Conservation (phyloP, 768 basidiomycete species). For the Glaciozyma martinii region DNA sequence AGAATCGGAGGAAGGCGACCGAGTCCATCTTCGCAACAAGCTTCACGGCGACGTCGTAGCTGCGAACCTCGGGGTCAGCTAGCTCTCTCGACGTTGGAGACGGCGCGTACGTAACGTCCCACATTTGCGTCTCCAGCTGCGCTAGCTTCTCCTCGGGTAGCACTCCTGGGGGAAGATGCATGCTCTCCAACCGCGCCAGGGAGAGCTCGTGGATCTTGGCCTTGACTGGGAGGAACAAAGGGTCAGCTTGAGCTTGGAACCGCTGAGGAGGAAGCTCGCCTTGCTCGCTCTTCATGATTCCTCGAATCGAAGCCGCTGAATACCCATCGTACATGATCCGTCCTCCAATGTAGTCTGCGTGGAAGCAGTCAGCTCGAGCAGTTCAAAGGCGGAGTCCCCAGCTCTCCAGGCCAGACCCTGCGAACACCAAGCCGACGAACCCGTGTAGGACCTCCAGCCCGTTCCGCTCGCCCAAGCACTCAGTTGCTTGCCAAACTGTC, state of each 20-base stretch:
- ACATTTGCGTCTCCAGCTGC: conserved; percentile 4
- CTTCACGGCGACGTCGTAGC: conserved; percentile 1
- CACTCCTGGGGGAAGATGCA: not conserved
- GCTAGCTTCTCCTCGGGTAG: not conserved
- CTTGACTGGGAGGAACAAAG: conserved; percentile 1
- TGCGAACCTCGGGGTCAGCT: not conserved
- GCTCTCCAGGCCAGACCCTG: too few species aligned
- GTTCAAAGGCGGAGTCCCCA: too few species aligned
- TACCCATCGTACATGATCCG: conserved; percentile 26
- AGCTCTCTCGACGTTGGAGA: not conserved
- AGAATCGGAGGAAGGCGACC: conserved; percentile 20
- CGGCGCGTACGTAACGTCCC: not conserved
- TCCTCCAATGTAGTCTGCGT: conserved; percentile 21
- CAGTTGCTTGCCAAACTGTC: conserved; percentile 27
- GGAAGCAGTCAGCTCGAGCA: too few species aligned
- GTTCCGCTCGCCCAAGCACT: conserved; percentile 20
- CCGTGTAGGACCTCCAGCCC: conserved; percentile 24
- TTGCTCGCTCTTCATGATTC: not conserved
- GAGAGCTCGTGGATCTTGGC: conserved; percentile 4
- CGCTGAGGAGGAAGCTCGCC: not conserved
- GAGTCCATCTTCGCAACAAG: conserved; percentile 26
- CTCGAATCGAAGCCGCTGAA: conserved; percentile 12
- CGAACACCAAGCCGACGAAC: not conserved
- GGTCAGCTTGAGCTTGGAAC: not conserved
- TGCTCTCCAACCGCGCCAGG: not conserved